Evolutionary conservation across 1,139 yeast species (phyloP).

Genomic region (Kodamaea sp.): DNA sequence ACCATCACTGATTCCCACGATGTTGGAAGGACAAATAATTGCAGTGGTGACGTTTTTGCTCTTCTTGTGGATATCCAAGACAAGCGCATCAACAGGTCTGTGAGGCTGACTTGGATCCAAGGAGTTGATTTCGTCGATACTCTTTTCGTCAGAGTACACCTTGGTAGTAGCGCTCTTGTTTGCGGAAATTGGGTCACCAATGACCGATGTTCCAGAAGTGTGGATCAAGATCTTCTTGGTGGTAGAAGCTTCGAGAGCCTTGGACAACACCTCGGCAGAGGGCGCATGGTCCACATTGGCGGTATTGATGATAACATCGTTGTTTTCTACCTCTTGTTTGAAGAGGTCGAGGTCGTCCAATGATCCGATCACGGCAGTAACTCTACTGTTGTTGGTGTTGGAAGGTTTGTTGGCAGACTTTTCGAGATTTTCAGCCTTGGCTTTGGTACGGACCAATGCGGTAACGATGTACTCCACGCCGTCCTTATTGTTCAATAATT

Average conservation of each 20-base stretch:
- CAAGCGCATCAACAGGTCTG: conserved; percentile 35
- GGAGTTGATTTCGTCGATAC: conserved; percentile 29
- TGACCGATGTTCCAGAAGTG: conserved; percentile 41
- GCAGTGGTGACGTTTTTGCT: conserved; percentile 22
- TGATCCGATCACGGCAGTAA: conserved; percentile 21
- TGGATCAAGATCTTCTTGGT: conserved; percentile 31
- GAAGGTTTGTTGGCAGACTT: conserved; percentile 11
- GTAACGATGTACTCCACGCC: conserved; percentile 18
- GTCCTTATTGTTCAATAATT: conserved; percentile 20
- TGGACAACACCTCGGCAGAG: conserved; percentile 27
- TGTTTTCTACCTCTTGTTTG: conserved; percentile 19
- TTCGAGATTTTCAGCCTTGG: conserved; percentile 24
- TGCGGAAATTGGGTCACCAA: conserved; percentile 26
- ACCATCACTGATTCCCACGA: conserved; percentile 32
- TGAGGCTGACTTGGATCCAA: conserved; percentile 36
- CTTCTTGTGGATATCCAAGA: conserved; percentile 28
- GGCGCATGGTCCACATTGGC: conserved; percentile 40
- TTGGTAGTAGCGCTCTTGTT: conserved; percentile 22
- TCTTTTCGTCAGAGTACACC: conserved; percentile 30
- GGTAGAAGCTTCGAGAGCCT: conserved; percentile 13
- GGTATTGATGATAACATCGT: conserved; percentile 36
- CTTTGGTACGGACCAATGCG: conserved; percentile 28
- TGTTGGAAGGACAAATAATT: conserved; percentile 26
- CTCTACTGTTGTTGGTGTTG: conserved; percentile 18
- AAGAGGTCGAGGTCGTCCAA: conserved; percentile 26